phyloP scores from a whole-genome alignment of 768 basidiomycete species.

The Xerocomellus dryophilus region DNA sequence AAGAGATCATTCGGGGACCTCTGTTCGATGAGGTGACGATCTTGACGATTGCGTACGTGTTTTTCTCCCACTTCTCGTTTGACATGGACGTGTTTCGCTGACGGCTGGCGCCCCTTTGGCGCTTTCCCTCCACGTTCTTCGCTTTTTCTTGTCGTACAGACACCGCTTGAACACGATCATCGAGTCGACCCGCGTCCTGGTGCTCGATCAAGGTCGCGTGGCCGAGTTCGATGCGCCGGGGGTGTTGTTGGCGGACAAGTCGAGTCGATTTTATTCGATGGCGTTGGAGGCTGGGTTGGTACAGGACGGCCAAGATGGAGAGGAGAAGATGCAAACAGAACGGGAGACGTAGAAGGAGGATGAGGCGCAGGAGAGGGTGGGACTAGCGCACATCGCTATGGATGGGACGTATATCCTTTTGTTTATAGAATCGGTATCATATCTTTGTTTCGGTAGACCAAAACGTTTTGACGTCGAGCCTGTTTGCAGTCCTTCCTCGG shows the following conservation, averaged over 20 bases:
- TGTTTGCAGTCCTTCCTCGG: too few species aligned
- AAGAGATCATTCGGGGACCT: conserved; percentile 80
- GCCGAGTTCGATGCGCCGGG: conserved; percentile 79
- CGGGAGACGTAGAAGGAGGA: not conserved
- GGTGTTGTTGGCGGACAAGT: conserved; percentile 54
- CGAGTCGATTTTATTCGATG: conserved; percentile 59
- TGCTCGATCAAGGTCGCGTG: conserved; percentile 78
- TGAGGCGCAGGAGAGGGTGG: not conserved
- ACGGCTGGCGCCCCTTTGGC: not conserved
- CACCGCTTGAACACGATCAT: conserved; percentile 84
- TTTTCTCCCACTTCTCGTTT: too few species aligned
- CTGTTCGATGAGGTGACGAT: conserved; percentile 79
- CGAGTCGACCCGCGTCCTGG: conserved; percentile 76
- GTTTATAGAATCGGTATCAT: too few species aligned
- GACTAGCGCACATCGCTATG: not conserved
- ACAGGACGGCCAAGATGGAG: not conserved
- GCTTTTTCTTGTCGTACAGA: conserved; percentile 30
- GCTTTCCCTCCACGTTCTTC: too few species aligned
- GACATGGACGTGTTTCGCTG: not conserved
- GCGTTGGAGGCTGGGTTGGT: conserved; percentile 61
- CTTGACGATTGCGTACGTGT: conserved; percentile 76
- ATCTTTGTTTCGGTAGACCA: too few species aligned
- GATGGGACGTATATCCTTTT: too few species aligned
- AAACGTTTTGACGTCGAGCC: too few species aligned
- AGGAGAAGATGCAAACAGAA: too few species aligned